Percentiles rank a stretch among this genome's conserved stretches.
Evolutionary conservation across 306 rosid species (phyloP).

Genomic region (Prunus kanzakura): DNA sequence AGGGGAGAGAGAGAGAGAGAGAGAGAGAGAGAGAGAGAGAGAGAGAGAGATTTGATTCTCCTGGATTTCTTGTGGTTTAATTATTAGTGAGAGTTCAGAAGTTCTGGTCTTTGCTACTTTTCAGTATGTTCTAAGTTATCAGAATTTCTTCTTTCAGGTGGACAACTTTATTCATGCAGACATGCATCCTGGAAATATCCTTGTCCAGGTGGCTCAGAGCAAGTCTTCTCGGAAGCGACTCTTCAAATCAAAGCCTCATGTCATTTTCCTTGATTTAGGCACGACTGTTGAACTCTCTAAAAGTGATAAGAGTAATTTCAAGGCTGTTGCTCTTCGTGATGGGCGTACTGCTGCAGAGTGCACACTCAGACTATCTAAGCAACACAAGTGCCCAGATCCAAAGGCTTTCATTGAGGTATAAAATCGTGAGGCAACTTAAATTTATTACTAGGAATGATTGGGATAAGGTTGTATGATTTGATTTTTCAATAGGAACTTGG

Average conservation of each 20-base stretch:
- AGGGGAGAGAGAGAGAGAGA: no score
- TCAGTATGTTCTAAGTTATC: no score
- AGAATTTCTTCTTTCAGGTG: no score
- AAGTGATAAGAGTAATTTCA: slow-evolving; percentile 80
- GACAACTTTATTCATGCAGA: no score
- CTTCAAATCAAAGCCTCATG: slow-evolving; percentile 95
- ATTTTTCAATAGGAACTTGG: no score
- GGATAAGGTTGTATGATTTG: no score
- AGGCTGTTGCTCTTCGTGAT: slow-evolving; percentile 92
- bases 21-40: no score
- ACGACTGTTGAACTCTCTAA: slow-evolving; percentile 78
- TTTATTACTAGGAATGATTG: no score
- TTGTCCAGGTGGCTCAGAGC: slow-evolving; percentile 66
- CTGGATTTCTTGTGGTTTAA: background rate
- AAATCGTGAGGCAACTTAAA: background rate
- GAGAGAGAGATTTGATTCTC: no score
- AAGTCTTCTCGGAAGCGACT: slow-evolving; percentile 60
- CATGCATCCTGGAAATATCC: slow-evolving; percentile 99
- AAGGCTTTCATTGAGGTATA: slow-evolving; percentile 89
- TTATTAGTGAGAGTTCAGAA: no score
- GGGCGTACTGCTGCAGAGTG: slow-evolving; percentile 89
- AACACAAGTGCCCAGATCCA: slow-evolving; percentile 90
- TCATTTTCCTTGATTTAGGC: slow-evolving; percentile 18
- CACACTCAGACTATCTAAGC: slow-evolving; percentile 69
- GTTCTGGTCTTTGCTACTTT: no score